Percentiles rank a stretch among this genome's conserved stretches.
Conservation (phyloP, 371 early-diverging fungal genomes). For the Gilbertella persicaria region DNA sequence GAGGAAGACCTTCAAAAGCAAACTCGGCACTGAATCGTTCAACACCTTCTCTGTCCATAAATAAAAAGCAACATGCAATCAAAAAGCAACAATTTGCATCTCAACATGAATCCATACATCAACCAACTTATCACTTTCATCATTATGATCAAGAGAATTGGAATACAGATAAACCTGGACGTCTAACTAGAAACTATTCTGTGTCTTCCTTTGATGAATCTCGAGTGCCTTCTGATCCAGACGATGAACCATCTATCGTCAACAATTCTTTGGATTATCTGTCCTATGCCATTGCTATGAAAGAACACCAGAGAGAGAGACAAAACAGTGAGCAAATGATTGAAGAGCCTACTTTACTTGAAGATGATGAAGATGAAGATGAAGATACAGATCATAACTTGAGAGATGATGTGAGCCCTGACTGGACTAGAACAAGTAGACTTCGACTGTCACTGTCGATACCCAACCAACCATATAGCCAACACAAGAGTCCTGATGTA, state of each 20-base stretch:
- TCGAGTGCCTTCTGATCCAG: constrained; percentile 1
- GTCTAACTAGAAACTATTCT: constrained; percentile 1
- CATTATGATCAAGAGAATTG: constrained; percentile 2
- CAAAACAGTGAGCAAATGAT: constrained; percentile 18
- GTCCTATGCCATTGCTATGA: constrained; percentile 45
- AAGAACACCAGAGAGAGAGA: constrained; percentile 17
- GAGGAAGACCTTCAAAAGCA: constrained; percentile 16
- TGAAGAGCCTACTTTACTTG: constrained; percentile 5
- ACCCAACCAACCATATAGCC: background rate
- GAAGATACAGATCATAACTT: constrained; percentile 41
- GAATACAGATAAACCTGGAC: background rate
- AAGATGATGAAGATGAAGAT: constrained; percentile 10
- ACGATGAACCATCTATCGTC: constrained; percentile 13
- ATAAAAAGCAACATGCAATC: no score
- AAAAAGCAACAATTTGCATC: background rate
- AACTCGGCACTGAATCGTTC: constrained; percentile 9
- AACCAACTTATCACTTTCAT: constrained; percentile 2
- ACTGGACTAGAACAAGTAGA: constrained; percentile 34
- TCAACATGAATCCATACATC: no score
- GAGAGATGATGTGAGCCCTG: constrained; percentile 41
- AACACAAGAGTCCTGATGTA: no score
- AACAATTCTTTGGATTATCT: constrained; percentile 33
- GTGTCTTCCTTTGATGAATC: constrained; percentile 10
- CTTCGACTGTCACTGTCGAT: constrained; percentile 5
- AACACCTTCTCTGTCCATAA: background rate